A percentile compares a stretch with the other conserved stretches of the same genome.
These are phyloP conservation scores for Phyllosticta citribraziliensis DNA, from an alignment of 2,329 filamentous ascomycete species.

Conservation along the genomic window DNA sequence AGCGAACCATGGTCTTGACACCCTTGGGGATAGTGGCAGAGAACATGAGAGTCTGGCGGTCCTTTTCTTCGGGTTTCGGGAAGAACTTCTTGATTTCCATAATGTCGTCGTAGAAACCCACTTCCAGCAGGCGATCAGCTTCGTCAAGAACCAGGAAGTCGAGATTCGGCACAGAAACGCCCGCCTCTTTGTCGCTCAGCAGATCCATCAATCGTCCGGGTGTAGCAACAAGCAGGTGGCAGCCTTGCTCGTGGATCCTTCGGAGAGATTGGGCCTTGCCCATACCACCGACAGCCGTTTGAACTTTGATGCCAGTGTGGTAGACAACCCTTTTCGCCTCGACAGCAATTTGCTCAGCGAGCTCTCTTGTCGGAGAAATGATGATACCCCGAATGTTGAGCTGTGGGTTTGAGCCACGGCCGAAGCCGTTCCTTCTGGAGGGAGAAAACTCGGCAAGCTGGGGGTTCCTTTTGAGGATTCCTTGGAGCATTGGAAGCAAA, in stretches of 20 bases:
- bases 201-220: conserved; percentile 82
- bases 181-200: conserved; percentile 53
- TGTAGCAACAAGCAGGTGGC: conserved; percentile 82
- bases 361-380: conserved; percentile 53
- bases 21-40: conserved; percentile 84
- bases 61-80: conserved; percentile 51
- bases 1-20: conserved; percentile 69
- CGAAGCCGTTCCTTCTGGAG: background rate
- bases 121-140: conserved; percentile 57
- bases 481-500: conserved; percentile 74
- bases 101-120: conserved; percentile 42
- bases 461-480: conserved; percentile 57
- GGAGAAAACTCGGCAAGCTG: conserved; percentile 37
- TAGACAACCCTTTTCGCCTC: conserved; percentile 62
- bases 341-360: conserved; percentile 54
- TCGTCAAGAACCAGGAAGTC: conserved; percentile 55
- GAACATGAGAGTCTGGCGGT: conserved; percentile 87
- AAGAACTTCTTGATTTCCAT: conserved; percentile 41
- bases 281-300: conserved; percentile 86
- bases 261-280: conserved; percentile 60
- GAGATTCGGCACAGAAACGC: conserved; percentile 54
- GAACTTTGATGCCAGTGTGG: conserved; percentile 57
- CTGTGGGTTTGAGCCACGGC: conserved; percentile 26
- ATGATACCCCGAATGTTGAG: conserved; percentile 50
- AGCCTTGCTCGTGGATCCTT: conserved; percentile 62